Evolutionary conservation across 306 rosid genomes (phyloP).

Genomic region (Ormosia semicastrata): DNA sequence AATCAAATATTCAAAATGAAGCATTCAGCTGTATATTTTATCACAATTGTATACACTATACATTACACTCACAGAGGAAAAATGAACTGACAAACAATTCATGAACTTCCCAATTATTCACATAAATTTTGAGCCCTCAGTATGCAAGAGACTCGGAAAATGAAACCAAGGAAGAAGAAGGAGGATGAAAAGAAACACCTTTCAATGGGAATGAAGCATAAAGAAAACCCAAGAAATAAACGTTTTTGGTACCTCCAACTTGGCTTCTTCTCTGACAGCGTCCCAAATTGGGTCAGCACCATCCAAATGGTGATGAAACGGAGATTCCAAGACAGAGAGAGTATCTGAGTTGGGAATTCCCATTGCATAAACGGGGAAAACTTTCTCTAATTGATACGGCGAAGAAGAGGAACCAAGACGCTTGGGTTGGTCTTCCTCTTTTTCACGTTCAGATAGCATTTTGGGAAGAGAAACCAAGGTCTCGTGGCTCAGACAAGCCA

Average conservation of each 20-base stretch:
- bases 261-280: slow-evolving; percentile 69
- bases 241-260: slow-evolving; percentile 56
- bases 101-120: neutral
- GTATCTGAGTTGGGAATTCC: slow-evolving; percentile 46
- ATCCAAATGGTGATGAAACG: too few species aligned
- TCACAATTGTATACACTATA: neutral
- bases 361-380: slow-evolving; percentile 83
- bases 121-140: too few species aligned
- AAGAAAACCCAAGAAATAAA: too few species aligned
- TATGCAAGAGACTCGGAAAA: too few species aligned
- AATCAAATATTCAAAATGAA: neutral
- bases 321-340: too few species aligned
- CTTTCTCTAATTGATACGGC: slow-evolving; percentile 55
- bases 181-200: too few species aligned
- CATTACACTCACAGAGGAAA: too few species aligned
- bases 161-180: too few species aligned
- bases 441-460: slow-evolving; percentile 22
- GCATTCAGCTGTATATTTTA: neutral
- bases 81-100: neutral
- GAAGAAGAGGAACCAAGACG: slow-evolving; percentile 1
- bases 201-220: too few species aligned
- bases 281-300: slow-evolving; percentile 75
- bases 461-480: slow-evolving; percentile 45
- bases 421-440: slow-evolving; percentile 16
- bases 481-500: slow-evolving; percentile 59